Evolutionary conservation across 306 rosid species (phyloP), one percentile per base, ranked within the genome.

Genomic region (Sicyos baderoa): DNA sequence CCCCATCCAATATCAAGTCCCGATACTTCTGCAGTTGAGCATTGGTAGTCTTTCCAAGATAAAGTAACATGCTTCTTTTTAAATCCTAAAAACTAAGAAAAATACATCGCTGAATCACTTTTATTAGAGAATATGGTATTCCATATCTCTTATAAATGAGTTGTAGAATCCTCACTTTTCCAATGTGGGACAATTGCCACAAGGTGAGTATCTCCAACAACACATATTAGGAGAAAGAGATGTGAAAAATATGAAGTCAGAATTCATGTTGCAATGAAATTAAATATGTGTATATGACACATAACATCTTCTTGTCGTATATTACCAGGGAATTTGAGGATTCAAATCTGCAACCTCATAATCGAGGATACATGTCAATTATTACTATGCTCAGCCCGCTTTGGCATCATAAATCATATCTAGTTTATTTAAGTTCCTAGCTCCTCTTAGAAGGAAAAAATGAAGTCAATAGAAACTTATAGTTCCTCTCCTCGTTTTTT

Each of bases 1-100:
- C 96, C 99, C 97, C 99, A 94, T 77, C 99, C 99, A 70, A 94
- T 82, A 80, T 94, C 97, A 68, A 94, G 97, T 75, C 97, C 99
- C 6, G 97, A 82, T 74, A 90, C 80, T 80, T 90, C 99, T 69
- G 90, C 97, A 1, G 76, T 65, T 58, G 96, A 82, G 91, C 90
- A 88, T 71, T 79, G 77, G 45, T 1, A 3, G 75, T 49, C 73
- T 78, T 74, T 65, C 99, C 97, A 94, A 4, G 86, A 81, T 79
- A 94, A 83, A 0, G 85, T 84, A 75, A 90, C 82, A 16, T 49
- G 71, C 82, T 79, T 86, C 82, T 85, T 90, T 70, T 48, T 80
- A 37, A 74, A 72, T 77, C 91, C 90, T 74, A 91, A 77, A 79
- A 90, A 90, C 99, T 93, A 50, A 75, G 71, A 8, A 53, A 74